Evolutionary conservation across 1,284 basidiomycete genomes (phyloP).

Genomic region (Dichomitus squalens): DNA sequence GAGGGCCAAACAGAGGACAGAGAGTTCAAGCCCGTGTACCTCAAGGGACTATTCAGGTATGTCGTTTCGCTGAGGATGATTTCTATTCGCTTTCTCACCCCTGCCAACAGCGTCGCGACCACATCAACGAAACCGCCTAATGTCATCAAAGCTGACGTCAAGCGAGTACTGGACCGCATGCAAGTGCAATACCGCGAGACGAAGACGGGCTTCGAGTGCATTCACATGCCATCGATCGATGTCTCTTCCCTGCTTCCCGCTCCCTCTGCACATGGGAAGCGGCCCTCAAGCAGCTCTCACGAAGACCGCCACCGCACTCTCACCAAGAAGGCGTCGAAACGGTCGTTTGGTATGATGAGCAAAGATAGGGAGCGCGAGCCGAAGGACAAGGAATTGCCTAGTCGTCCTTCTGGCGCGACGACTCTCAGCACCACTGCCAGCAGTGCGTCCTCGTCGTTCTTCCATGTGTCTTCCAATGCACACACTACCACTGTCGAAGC

Average conservation of each 20-base stretch:
- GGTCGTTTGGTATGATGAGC: slow-evolving; percentile 65
- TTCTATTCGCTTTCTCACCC: not conserved
- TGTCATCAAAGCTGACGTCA: slow-evolving; percentile 83
- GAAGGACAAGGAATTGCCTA: slow-evolving; percentile 47
- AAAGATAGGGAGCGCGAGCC: slow-evolving; percentile 34
- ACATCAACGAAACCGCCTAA: slow-evolving; percentile 89
- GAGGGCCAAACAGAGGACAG: slow-evolving; percentile 42
- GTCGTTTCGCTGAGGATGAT: slow-evolving; percentile 25
- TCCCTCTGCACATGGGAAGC: slow-evolving; percentile 41
- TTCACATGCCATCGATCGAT: slow-evolving; percentile 93
- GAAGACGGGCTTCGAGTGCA: slow-evolving; percentile 93
- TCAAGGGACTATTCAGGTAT: slow-evolving; percentile 88
- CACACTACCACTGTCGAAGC: slow-evolving; percentile 48
- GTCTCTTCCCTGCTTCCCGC: slow-evolving; percentile 64
- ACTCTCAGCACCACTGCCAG: slow-evolving; percentile 62
- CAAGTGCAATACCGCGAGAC: slow-evolving; percentile 93
- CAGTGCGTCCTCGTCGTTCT: slow-evolving; percentile 79
- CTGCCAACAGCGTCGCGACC: slow-evolving; percentile 76
- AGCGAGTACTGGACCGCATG: slow-evolving; percentile 88
- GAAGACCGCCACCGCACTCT: slow-evolving; percentile 58
- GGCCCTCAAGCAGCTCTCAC: slow-evolving; percentile 50
- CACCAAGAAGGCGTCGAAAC: slow-evolving; percentile 73
- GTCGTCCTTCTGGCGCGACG: slow-evolving; percentile 56
- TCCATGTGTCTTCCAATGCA: slow-evolving; percentile 65
- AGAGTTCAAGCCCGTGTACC: slow-evolving; percentile 86